Evolutionary conservation across 1,284 basidiomycete genomes (phyloP).

Genomic region (Moesziomyces parantarcticus): DNA sequence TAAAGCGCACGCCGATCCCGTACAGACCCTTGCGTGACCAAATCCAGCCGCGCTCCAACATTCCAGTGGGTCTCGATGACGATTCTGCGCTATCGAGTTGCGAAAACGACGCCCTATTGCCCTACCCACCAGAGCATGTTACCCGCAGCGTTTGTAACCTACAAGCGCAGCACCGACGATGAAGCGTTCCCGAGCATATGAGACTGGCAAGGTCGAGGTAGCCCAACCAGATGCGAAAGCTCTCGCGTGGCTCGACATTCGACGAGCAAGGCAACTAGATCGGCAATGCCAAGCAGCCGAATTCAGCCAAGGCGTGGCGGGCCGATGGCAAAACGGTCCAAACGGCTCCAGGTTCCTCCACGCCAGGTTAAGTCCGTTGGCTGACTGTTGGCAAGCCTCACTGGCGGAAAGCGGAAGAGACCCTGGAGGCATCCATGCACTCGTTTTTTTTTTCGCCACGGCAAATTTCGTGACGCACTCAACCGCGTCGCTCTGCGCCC

Average conservation of each 20-base stretch:
- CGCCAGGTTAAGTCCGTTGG: conserved; percentile 7
- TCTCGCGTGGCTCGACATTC: background rate
- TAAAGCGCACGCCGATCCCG: too few relatives aligned
- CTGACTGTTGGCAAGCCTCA: too few relatives aligned
- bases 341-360: conserved; percentile 5
- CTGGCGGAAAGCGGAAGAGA: background rate
- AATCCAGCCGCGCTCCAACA: background rate
- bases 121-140: too few relatives aligned
- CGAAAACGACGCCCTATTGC: background rate
- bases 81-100: too few relatives aligned
- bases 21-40: too few relatives aligned
- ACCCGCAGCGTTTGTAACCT: too few relatives aligned
- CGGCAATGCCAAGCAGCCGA: background rate
- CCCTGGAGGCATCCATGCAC: background rate
- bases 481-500: too few relatives aligned
- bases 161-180: too few relatives aligned
- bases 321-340: background rate
- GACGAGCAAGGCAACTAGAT: background rate
- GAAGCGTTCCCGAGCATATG: too few relatives aligned
- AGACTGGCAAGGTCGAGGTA: too few relatives aligned
- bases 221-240: too few relatives aligned
- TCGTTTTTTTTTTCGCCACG: background rate
- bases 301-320: background rate
- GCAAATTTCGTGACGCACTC: too few relatives aligned
- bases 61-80: background rate